phyloP scores from a whole-genome alignment of 108 stramenopile genomes.

The Cyclotella atomus region DNA sequence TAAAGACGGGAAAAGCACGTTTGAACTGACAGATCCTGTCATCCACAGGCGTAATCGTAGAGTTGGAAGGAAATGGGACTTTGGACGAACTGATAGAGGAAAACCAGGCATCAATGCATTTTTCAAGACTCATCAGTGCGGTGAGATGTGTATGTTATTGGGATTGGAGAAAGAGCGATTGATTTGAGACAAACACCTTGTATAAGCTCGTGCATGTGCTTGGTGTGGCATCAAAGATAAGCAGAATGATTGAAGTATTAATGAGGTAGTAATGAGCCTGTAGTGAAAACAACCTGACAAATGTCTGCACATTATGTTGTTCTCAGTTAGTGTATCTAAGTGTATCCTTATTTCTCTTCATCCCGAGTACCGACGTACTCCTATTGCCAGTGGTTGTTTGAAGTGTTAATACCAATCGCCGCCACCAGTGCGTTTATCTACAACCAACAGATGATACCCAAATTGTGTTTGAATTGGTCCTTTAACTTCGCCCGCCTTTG shows the following conservation, averaged over 20 bases:
- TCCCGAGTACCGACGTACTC: too few species aligned
- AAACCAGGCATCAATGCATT: conserved; percentile 54
- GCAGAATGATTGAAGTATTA: too few species aligned
- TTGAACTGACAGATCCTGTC: conserved; percentile 53
- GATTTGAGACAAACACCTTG: too few species aligned
- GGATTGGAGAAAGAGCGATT: conserved; percentile 27
- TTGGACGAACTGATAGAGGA: conserved; percentile 56
- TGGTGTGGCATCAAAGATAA: too few species aligned
- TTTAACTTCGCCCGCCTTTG: conserved; percentile 55
- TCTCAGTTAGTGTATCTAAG: too few species aligned
- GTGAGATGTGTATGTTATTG: conserved; percentile 43
- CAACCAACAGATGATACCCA: conserved; percentile 80
- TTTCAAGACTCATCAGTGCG: conserved; percentile 49
- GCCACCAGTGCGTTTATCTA: conserved; percentile 79
- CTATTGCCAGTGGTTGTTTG: too few species aligned
- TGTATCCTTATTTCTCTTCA: too few species aligned
- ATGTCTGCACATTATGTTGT: too few species aligned
- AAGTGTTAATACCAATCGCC: conserved; percentile 31
- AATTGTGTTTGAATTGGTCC: conserved; percentile 73
- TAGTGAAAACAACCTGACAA: too few species aligned
- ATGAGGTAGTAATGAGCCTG: too few species aligned
- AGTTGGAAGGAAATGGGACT: conserved; percentile 22
- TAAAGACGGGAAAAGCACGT: conserved; percentile 28
- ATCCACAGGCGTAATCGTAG: conserved; percentile 33
- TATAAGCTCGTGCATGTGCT: too few species aligned